Base-by-base conservation (phyloP, 257 asterid genomes). In the Petunia axillaris region DNA sequence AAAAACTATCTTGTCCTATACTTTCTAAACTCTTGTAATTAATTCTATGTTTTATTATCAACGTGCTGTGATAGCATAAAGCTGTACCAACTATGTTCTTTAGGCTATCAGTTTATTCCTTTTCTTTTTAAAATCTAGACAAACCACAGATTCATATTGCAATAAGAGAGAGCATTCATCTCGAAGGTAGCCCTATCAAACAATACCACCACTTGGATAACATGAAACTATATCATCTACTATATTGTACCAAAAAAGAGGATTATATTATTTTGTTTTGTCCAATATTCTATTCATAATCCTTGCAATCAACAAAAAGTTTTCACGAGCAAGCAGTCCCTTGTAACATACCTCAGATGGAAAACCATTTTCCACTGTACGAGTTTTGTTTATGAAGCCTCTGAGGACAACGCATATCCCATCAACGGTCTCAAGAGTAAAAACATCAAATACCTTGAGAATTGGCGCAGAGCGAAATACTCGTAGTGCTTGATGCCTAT, bases 401-500 rank as follows among this genome's bases (percentile, higher is more conserved):
- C 85, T 53, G 44, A 94, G 73, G 60, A 89, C 60, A 62, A 94
- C 88, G 53, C 84, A 85, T 81, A 88, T 84, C 78, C 93, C 97
- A 81, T 94, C 98, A 25, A 82, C 80, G 64, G 96, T 94, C 90
- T 91, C 94, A 65, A 94, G 84, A 60, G 85, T 89, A 81, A 80
- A 91, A 3, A 46, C 80, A 83, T 89, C 92, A 76, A 76, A 73
- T 80, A 89, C 87, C 92, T 84, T 88, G 41, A 82, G 83, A 60
- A 94, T 94, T 1, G 96, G 97, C 1, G 95, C 97, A 81, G 97
- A 92, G 73, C 89, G 82, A 83, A 93, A 93, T 62, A 87, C 85
- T 82, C 97, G 89, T 84, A 64, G 79, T 1, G 75, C 85, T 65
- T 79, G 16, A n/a, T 64, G 46, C 37, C 77, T 73, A 73, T 59